Base-by-base conservation (phyloP, 2,329 filamentous ascomycete genomes). In the Calonectria naviculata region DNA sequence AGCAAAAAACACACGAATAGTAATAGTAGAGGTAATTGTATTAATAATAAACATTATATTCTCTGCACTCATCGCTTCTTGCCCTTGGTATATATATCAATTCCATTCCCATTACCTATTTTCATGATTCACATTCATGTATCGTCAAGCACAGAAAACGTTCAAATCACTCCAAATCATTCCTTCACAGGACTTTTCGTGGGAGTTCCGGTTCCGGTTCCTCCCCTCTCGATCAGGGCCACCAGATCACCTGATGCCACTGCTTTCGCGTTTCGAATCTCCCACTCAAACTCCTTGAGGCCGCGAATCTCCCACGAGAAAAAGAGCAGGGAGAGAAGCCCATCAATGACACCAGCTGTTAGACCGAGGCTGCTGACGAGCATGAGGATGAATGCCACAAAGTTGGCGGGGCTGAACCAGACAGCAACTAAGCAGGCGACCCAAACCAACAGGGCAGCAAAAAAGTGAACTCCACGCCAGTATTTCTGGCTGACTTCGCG, bases 201-300 rank as follows among this genome's bases (percentile, higher is more conserved):
- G 26, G 71, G 52, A 31, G 71, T 71, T 8, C 63, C 64, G 28
- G 71, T 71, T 8, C 63, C 64, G 28, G 71, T 71, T 17, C 36
- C 46, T n/a, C 75, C 72, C 5, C 67, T 62, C 13, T 79, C 76
- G 28, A 65, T 71, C 38, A 78, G 61, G 21, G 76, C 73, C 29
- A 71, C 70, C 17, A 75, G 61, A 60, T 79, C 76, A 26, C 82
- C 83, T 5, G 78, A 80, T 26, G 84, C 83, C 5, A 83, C 78
- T 0, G 85, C 83, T 73, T 85, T 91, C 15, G 93, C 92, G 80
- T 93, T 95, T 62, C 85, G 86, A 29, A 98, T 92, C 83, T 99
- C 97, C 93, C 95, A 98, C 81, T 97, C 91, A 84, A 98, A 98
- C 85, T 99, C 97, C 78, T 91, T 92, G 66, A 99, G 85, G 5